Base-by-base conservation (phyloP, 2,329 filamentous ascomycete species). In the Hypoxylon sp. region DNA sequence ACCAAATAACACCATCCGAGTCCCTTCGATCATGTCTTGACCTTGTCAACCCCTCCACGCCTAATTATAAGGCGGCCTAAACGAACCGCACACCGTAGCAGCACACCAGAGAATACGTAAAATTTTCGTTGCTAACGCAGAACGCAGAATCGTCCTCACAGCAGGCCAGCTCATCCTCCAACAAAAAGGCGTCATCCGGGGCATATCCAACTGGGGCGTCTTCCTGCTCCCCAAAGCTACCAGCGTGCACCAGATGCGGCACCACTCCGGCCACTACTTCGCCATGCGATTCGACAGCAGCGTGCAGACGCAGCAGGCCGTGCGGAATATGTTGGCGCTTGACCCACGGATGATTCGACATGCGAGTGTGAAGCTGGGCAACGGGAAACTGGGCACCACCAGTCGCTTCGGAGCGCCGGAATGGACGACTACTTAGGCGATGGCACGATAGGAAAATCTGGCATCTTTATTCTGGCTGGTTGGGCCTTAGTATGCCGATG, bases 241-340 rank as follows among this genome's bases (percentile, higher is more conserved):
- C 66, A 91, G 90, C 69, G 91, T 91, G 78, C 91, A 97, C 81
- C 94, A 98, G 83, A 90, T 92, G 75, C 90, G 90, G 73, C 92
- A 98, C 86, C 89, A 89, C 72, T 88, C 90, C 74, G 96, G 96
- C 61, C 95, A 98, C 85, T 97, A 99, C 87, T 99, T 99, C 82
- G 92, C 97, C 78, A 93, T 99, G 92, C 93, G 96, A 75, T 99
- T 97, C 85, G 96, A 99, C 81, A 84, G 91, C 63, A 92, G 90
- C 66, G 83, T 90, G 6, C 81, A 85, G 56, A 91, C 92, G 6
- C 95, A 98, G 82, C 84, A 92, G 72, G 85, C 90, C 48, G 88
- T 99, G 44, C 88, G 91, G 69, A 87, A 86, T 68, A 95, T 92
- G 17, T 86, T 99, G 73, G 88, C 89, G 56, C 85, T 97, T 73